Evolutionary conservation across 2,329 filamentous ascomycete genomes (phyloP).

Genomic region (Alternaria ventricosa): DNA sequence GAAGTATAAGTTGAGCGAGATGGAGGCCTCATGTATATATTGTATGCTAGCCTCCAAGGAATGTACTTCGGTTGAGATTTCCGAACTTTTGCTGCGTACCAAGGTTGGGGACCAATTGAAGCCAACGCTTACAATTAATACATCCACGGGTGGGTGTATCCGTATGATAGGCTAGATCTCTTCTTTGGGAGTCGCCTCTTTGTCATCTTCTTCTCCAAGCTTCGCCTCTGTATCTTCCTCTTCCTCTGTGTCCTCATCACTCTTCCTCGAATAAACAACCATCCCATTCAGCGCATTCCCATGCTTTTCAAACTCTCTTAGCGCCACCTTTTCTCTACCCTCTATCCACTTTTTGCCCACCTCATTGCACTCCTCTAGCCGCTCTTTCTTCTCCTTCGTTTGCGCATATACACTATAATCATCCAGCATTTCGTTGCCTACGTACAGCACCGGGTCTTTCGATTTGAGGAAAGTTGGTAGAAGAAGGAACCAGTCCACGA

Average conservation of each 20-base stretch:
- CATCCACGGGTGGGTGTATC: background rate
- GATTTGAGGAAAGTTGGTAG: slow-evolving; percentile 38
- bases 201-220: accelerated
- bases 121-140: background rate
- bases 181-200: background rate
- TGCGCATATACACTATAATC: slow-evolving; percentile 38
- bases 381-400: slow-evolving; percentile 29
- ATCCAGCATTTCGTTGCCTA: slow-evolving; percentile 46
- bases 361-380: slow-evolving; percentile 35
- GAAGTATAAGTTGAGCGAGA: no score
- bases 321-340: slow-evolving; percentile 16
- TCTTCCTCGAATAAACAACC: slow-evolving; percentile 34
- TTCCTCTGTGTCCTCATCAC: background rate
- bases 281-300: slow-evolving; percentile 42
- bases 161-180: background rate
- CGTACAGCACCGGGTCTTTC: slow-evolving; percentile 41
- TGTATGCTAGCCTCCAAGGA: no score
- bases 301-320: slow-evolving; percentile 41
- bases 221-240: background rate
- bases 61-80: background rate
- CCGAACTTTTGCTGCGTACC: background rate
- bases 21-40: no score
- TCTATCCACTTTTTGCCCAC: slow-evolving; percentile 35
- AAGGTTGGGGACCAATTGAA: background rate
- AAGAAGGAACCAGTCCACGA: slow-evolving; percentile 46